These are phyloP conservation scores for Stenogyne calaminthoides DNA, from an alignment of 305 asterid species.

Conservation along the genomic window DNA sequence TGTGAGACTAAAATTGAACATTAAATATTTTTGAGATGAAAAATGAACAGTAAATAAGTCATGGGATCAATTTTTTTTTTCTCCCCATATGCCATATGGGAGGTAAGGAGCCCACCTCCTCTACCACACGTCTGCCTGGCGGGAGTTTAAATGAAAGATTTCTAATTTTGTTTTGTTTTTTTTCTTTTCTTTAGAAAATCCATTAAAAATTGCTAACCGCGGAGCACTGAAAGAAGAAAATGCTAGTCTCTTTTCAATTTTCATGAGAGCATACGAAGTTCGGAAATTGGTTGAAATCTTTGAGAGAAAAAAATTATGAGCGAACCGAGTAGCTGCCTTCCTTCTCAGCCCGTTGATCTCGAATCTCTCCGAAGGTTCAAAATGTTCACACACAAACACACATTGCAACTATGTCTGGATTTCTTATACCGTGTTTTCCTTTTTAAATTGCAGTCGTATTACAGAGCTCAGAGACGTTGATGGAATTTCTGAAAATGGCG, in stretches of 20 bases:
- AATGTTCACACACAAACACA: conserved; percentile 1
- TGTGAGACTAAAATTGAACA: too few relatives aligned
- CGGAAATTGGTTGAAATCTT: background rate
- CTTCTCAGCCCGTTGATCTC: conserved; percentile 38
- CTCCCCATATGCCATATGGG: too few relatives aligned
- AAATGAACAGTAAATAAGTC: too few relatives aligned
- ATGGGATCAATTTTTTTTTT: too few relatives aligned
- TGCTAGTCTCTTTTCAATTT: background rate
- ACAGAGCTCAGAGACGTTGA: conserved; percentile 55
- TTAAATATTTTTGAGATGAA: too few relatives aligned
- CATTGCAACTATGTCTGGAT: background rate
- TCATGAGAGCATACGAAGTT: background rate
- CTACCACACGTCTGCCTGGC: conserved; percentile 18
- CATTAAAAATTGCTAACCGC: background rate
- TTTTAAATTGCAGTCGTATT: conserved; percentile 47
- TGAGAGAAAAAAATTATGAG: conserved; percentile 31
- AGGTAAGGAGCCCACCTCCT: too few relatives aligned
- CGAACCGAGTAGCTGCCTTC: conserved; percentile 25
- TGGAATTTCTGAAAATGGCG: conserved; percentile 29
- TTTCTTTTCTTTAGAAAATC: background rate
- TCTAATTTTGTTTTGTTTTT: background rate
- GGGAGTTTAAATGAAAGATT: conserved; percentile 33
- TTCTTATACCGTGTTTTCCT: background rate
- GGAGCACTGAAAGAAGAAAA: background rate
- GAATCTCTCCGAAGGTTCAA: conserved; percentile 52